Conservation (phyloP, 208 protist genomes). For the Lotmaria passim region DNA sequence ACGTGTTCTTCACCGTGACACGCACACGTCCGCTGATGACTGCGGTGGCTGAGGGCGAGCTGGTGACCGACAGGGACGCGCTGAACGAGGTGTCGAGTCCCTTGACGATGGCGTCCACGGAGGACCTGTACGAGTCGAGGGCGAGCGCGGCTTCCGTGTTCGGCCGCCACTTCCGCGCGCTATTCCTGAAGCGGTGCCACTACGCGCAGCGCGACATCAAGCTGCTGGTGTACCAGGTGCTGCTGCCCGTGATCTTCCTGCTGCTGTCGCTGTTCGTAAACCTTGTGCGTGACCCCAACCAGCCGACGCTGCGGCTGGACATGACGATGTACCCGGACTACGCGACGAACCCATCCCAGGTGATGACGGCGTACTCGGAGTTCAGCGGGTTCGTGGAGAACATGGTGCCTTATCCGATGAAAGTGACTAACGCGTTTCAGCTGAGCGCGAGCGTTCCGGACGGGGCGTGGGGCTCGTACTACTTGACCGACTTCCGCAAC, state of each 20-base stretch:
- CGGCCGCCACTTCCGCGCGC: constrained; percentile 64
- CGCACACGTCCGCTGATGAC: constrained; percentile 21
- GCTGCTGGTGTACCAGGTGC: constrained; percentile 76
- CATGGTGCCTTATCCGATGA: constrained; percentile 4
- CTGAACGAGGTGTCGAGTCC: constrained; percentile 2
- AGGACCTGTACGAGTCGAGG: constrained; percentile 34
- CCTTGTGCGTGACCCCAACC: constrained; percentile 51
- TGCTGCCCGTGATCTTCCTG: constrained; percentile 78
- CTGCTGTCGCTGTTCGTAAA: constrained; percentile 75
- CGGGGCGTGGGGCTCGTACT: constrained; percentile 36
- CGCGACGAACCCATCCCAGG: constrained; percentile 44
- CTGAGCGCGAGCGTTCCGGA: constrained; percentile 23
- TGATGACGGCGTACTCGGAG: constrained; percentile 39
- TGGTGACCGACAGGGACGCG: constrained; percentile 12
- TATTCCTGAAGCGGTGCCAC: constrained; percentile 80
- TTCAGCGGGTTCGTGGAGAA: constrained; percentile 17
- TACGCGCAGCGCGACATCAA: constrained; percentile 76
- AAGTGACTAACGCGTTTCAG: constrained; percentile 36
- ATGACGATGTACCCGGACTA: constrained; percentile 72
- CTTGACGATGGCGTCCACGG: background rate
- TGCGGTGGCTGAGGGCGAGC: constrained; percentile 10
- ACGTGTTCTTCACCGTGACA: constrained; percentile 78
- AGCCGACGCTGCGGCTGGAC: constrained; percentile 67
- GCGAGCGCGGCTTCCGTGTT: constrained; percentile 37
- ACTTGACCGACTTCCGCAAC: constrained; percentile 31